These are phyloP conservation scores for Jaltomata sinuosa DNA, from an alignment of 257 asterid genomes.

Conservation along the genomic window DNA sequence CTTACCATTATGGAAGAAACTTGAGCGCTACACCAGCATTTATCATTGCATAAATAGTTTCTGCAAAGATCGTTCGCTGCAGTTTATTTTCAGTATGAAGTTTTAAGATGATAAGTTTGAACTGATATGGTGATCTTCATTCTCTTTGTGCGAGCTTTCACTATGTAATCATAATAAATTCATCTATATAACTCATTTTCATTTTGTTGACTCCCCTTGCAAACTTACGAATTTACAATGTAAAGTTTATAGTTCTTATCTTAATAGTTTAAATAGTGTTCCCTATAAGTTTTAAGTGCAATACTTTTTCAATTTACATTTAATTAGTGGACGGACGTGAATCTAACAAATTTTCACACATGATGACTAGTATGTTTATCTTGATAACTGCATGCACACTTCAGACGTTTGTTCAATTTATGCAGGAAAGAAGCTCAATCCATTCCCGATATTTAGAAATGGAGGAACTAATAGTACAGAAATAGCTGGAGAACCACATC, in stretches of 20 bases:
- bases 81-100: not conserved
- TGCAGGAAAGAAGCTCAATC: constrained; percentile 37
- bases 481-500: not conserved
- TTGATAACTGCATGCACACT: not conserved
- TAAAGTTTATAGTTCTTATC: not conserved
- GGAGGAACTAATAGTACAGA: not conserved
- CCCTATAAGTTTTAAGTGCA: not conserved
- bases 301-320: not conserved
- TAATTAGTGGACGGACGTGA: not conserved
- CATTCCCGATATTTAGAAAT: constrained; percentile 22
- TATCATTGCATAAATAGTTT: not conserved
- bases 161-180: not conserved
- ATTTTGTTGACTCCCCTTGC: not conserved
- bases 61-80: not conserved
- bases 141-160: not conserved
- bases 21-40: not conserved
- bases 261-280: not conserved
- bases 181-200: not conserved
- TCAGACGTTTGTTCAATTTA: not conserved
- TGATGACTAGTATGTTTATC: not conserved
- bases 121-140: not conserved
- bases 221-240: not conserved
- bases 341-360: too few relatives aligned
- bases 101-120: not conserved
- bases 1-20: not conserved